These are phyloP conservation scores for Cytospora piceicola DNA, from an alignment of 2,329 filamentous ascomycete genomes.

Conservation along the genomic window DNA sequence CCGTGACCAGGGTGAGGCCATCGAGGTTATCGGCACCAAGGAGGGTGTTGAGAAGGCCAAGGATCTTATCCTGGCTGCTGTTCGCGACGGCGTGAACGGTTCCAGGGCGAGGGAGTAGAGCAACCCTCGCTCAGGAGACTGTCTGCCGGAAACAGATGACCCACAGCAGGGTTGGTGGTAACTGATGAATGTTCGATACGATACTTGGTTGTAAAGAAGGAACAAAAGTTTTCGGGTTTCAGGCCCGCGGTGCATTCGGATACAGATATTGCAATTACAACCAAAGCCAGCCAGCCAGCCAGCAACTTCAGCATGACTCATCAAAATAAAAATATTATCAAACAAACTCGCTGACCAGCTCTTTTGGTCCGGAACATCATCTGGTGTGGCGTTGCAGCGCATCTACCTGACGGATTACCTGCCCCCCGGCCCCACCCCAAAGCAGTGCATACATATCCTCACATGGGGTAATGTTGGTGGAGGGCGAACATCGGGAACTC, in stretches of 20 bases:
- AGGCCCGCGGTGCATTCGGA: neutral
- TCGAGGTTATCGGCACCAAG: conserved; percentile 81
- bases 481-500: neutral
- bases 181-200: conserved; percentile 1
- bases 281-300: neutral
- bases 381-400: neutral
- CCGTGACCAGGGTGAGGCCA: conserved; percentile 82
- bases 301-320: neutral
- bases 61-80: conserved; percentile 84
- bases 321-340: neutral
- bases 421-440: too few species aligned
- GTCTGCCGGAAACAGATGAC: neutral
- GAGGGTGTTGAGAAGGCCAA: conserved; percentile 86
- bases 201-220: neutral
- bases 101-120: conserved; percentile 34
- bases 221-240: conserved; percentile 17
- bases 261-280: neutral
- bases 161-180: conserved; percentile 11
- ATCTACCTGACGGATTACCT: neutral
- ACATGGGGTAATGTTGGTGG: neutral
- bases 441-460: too few species aligned
- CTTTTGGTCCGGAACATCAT: neutral
- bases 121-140: conserved; percentile 3
- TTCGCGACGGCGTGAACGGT: conserved; percentile 61
- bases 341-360: neutral